Evolutionary conservation across 179 eudicot genomes (phyloP).

Genomic region (Nepenthes alata): DNA sequence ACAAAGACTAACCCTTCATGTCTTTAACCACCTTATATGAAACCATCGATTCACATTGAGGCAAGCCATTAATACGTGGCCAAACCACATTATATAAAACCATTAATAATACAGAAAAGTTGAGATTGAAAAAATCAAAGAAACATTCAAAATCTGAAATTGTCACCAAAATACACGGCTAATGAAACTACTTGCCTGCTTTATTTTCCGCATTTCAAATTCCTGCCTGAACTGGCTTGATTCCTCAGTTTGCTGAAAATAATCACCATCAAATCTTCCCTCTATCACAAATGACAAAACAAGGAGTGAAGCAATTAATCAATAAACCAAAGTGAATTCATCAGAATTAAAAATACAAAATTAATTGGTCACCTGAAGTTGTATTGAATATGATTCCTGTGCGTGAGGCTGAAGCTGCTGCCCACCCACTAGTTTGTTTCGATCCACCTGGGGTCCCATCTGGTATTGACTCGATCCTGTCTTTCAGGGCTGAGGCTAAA

Average conservation of each 20-base stretch:
- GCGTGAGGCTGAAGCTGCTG: slow-evolving; percentile 45
- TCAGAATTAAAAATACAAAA: not conserved
- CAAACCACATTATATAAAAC: no score
- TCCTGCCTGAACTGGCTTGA: slow-evolving; percentile 64
- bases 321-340: not conserved
- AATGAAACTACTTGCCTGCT: slow-evolving; percentile 38
- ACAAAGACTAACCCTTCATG: no score
- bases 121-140: no score
- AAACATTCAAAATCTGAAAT: no score
- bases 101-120: no score
- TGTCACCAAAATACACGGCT: not conserved
- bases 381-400: slow-evolving; percentile 68
- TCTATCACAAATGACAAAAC: slow-evolving; percentile 19
- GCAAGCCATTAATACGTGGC: no score
- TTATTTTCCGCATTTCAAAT: slow-evolving; percentile 85
- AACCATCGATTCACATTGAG: no score
- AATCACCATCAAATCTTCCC: slow-evolving; percentile 42
- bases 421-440: slow-evolving; percentile 61
- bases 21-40: no score
- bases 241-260: slow-evolving; percentile 73
- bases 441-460: slow-evolving; percentile 62
- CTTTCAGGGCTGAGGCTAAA: slow-evolving; percentile 56
- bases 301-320: not conserved
- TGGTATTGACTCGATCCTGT: slow-evolving; percentile 60
- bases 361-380: slow-evolving; percentile 22